phyloP scores from a whole-genome alignment of 352 stramenopile genomes.

The Globisporangium nodosum region DNA sequence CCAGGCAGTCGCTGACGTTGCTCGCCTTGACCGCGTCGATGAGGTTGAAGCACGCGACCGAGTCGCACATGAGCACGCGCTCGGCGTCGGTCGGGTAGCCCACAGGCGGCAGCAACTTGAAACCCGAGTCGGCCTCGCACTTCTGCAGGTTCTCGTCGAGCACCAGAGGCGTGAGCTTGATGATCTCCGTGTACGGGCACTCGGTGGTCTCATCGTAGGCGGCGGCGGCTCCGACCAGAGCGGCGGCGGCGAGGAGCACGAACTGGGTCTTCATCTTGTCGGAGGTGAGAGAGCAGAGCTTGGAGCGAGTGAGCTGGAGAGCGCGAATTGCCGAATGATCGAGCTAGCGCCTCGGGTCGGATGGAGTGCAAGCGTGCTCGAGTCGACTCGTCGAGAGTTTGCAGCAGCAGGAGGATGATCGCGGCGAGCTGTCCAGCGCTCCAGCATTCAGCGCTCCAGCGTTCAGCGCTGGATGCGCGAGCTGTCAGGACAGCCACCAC shows the following conservation, averaged over 20 bases:
- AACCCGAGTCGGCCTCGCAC: constrained; percentile 23
- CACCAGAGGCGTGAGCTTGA: constrained; percentile 12
- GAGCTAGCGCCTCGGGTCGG: no score
- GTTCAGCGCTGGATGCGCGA: neutral
- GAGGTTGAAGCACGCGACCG: constrained; percentile 18
- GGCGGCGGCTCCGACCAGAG: neutral
- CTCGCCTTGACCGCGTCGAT: constrained; percentile 17
- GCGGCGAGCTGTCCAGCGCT: neutral
- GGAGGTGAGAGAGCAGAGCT: neutral
- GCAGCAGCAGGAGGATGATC: neutral
- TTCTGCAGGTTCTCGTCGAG: constrained; percentile 7
- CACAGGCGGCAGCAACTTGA: constrained; percentile 24
- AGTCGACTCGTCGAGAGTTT: neutral
- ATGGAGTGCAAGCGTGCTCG: neutral
- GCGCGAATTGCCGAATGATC: neutral
- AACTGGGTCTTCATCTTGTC: constrained; percentile 12
- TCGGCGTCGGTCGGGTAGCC: constrained; percentile 17
- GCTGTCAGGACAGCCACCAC: neutral
- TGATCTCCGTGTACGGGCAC: constrained; percentile 10
- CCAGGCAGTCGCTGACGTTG: constrained; percentile 22
- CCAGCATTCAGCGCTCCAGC: neutral
- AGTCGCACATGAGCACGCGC: constrained; percentile 24
- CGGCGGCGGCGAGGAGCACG: constrained; percentile 3
- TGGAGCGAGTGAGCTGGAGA: neutral
- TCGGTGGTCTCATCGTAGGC: constrained; percentile 10